phyloP scores from a whole-genome alignment of 805 yeast species.

The Wickerhamiella qilinensis region DNA sequence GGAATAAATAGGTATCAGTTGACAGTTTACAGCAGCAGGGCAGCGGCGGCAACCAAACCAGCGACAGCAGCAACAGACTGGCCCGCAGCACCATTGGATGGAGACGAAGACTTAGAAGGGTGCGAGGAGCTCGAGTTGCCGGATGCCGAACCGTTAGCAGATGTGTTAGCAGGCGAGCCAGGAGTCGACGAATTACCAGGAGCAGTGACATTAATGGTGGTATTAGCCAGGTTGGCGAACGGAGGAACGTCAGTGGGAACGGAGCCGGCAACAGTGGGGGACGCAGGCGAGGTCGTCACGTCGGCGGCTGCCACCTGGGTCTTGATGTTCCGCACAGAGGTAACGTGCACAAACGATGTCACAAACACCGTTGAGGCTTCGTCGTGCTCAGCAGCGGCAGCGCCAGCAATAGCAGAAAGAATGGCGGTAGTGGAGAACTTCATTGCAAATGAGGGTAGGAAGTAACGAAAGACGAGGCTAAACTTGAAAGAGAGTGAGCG shows the following conservation, averaged over 20 bases:
- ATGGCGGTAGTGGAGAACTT: constrained; percentile 2
- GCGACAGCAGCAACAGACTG: constrained; percentile 11
- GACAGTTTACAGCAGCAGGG: constrained; percentile 6
- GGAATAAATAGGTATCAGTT: not conserved
- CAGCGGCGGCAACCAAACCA: constrained; percentile 16
- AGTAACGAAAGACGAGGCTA: too few species aligned
- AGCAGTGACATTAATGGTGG: constrained; percentile 6
- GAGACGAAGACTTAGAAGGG: not conserved
- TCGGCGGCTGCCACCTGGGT: not conserved
- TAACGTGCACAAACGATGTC: constrained; percentile 5
- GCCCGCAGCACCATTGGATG: constrained; percentile 9
- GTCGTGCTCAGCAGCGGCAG: constrained; percentile 5
- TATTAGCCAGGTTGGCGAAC: constrained; percentile 9
- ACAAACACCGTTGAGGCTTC: not conserved
- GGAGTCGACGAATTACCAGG: too few species aligned
- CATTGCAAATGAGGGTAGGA: too few species aligned
- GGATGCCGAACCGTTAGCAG: constrained; percentile 8
- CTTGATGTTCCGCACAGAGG: constrained; percentile 4
- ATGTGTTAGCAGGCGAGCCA: constrained; percentile 5
- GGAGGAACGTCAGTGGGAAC: constrained; percentile 1
- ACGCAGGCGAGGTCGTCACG: constrained; percentile 2
- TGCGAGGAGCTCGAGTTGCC: constrained; percentile 6
- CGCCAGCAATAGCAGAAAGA: constrained; percentile 5
- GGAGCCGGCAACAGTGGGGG: constrained; percentile 3
- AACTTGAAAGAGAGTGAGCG: not conserved